Percentiles rank a stretch among this genome's conserved stretches.
These are phyloP conservation scores for Dictyostelium firmibasis DNA, from an alignment of 78 protist genomes.

Conservation along the genomic window DNA sequence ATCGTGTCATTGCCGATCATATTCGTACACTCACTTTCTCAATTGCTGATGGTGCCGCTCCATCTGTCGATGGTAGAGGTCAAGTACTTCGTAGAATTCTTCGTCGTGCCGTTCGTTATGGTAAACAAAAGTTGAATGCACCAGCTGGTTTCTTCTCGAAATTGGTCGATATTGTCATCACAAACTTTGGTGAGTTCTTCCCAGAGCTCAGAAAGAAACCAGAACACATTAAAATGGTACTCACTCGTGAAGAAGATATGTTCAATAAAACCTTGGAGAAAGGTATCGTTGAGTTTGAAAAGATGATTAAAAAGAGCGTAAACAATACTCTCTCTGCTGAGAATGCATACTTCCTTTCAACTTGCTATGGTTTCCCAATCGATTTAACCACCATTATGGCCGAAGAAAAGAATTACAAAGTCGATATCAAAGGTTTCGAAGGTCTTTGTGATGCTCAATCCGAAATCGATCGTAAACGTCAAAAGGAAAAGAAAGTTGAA, in stretches of 20 bases:
- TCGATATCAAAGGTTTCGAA: constrained; percentile 87
- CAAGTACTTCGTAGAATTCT: constrained; percentile 97
- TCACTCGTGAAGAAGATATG: constrained; percentile 93
- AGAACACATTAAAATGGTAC: constrained; percentile 33
- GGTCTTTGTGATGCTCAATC: constrained; percentile 42
- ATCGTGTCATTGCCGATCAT: constrained; percentile 99
- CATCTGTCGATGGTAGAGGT: constrained; percentile 91
- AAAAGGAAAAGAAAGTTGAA: constrained; percentile 52
- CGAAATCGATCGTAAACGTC: constrained; percentile 70
- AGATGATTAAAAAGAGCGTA: constrained; percentile 24
- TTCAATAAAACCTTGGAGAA: constrained; percentile 82
- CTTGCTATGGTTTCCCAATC: constrained; percentile 97
- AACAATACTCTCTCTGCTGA: constrained; percentile 76
- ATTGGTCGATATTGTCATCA: constrained; percentile 89
- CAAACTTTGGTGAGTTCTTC: constrained; percentile 86
- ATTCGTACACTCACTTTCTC: constrained; percentile 97
- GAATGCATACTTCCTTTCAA: constrained; percentile 85
- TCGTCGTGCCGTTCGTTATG: constrained; percentile 97
- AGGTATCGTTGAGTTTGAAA: constrained; percentile 85
- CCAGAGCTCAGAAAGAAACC: constrained; percentile 86
- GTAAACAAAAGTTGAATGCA: constrained; percentile 91
- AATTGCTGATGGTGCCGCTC: constrained; percentile 97
- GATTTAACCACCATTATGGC: constrained; percentile 97
- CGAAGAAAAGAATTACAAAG: constrained; percentile 89
- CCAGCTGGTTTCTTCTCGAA: constrained; percentile 89